Evolutionary conservation across 108 stramenopile species (phyloP), one percentile per base, ranked within the genome.

Genomic region (Stephanodiscus minutulus): DNA sequence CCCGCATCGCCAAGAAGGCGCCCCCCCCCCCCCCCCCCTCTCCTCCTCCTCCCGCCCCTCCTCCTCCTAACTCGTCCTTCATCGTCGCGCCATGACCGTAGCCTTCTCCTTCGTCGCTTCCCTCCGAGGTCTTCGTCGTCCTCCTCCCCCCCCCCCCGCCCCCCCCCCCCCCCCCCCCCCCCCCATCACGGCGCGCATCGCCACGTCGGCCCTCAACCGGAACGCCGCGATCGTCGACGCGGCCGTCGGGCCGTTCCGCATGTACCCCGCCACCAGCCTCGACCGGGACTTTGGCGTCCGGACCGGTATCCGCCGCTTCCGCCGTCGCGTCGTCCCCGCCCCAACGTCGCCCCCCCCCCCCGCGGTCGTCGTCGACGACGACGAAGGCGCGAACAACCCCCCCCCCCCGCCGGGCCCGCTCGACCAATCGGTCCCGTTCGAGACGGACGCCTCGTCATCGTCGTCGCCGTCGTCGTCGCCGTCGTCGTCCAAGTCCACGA

Each of bases 141-240:
- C 43, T 78, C 72, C 44, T 67, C 59, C 15, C 64, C 52, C 4
- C 37, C 64, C 20, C 33, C 62, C 56, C 11, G 31, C 28, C 27
- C 21, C 28, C 59, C 20, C 48, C 70, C 47, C 49, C 10, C 15
- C 2, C 13, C 43, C 28, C 27, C 72, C 20, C 27, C 67, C 28
- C 11, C 46, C 54, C 20, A n/a, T 67, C 13, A 55, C 64, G 7
- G 68, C 54, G 18, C 61, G 53, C 1, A 77, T 29, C 22, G 68
- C 76, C 25, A 69, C 68, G n/a, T 70, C 76, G 22, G 68, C 76
- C 41, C 65, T 70, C 29, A 70, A 61, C 50, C 76, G 68, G 64
- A 76, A 76, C 0, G 75, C 75, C 13, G 75, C 67, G 4, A 68
- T 69, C 58, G 75, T 76, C 18, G 74, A 54, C 17, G 74, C 74